phyloP scores from a whole-genome alignment of 2,329 filamentous ascomycete genomes.

The Diaporthe australafricana region DNA sequence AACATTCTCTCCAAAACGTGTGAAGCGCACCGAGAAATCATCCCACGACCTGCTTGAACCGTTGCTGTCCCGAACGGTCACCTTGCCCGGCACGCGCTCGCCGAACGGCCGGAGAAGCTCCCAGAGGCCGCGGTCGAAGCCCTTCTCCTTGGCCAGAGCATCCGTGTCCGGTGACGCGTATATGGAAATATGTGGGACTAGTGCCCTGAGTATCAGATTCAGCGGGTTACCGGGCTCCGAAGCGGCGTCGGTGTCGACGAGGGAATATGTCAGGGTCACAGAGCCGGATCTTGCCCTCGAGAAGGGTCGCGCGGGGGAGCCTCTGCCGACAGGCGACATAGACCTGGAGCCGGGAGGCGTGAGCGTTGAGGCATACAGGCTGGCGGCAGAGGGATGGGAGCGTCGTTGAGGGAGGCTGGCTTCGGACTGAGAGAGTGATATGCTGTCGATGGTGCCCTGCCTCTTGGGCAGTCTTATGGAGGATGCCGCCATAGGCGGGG shows the following conservation, averaged over 20 bases:
- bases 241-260: constrained; percentile 55
- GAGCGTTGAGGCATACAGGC: constrained; percentile 73
- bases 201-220: constrained; percentile 81
- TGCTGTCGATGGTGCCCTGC: constrained; percentile 64
- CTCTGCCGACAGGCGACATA: constrained; percentile 72
- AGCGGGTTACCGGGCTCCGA: constrained; percentile 66
- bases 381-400: constrained; percentile 68
- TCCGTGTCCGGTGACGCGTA: constrained; percentile 90
- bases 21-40: constrained; percentile 90
- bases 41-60: constrained; percentile 86
- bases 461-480: constrained; percentile 69
- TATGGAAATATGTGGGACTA: constrained; percentile 89
- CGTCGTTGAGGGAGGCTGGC: constrained; percentile 64
- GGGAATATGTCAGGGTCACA: constrained; percentile 54
- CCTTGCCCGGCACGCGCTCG: constrained; percentile 86
- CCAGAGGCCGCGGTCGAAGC: constrained; percentile 83
- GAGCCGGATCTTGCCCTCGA: constrained; percentile 69
- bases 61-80: constrained; percentile 90
- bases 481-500: constrained; percentile 75
- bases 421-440: constrained; percentile 61
- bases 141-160: constrained; percentile 82
- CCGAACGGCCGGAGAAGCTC: constrained; percentile 92
- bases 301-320: constrained; percentile 66
- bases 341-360: constrained; percentile 77
- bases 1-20: constrained; percentile 72